phyloP scores from a whole-genome alignment of 2,329 filamentous ascomycete genomes.

The Microdochium nivale region DNA sequence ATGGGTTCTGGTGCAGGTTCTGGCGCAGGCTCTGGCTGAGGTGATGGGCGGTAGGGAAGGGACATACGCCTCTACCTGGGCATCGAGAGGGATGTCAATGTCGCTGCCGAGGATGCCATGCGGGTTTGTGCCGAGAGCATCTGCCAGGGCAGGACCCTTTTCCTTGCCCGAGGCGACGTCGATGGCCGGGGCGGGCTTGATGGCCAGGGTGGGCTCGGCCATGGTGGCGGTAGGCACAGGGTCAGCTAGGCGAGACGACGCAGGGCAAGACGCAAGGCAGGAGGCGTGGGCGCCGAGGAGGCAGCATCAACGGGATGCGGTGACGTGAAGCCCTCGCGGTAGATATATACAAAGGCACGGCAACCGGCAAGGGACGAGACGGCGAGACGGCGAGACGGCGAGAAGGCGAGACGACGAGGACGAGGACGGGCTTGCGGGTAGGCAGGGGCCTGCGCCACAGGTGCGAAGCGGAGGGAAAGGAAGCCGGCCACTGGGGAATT shows the following conservation, averaged over 20 bases:
- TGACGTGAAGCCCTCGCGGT: not conserved
- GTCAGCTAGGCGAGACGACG: not conserved
- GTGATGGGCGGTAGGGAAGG: not conserved
- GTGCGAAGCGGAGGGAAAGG: too few relatives aligned
- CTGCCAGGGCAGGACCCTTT: not conserved
- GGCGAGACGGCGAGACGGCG: too few relatives aligned
- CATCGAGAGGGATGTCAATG: conserved; percentile 5
- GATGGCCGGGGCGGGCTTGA: not conserved
- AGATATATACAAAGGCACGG: too few relatives aligned
- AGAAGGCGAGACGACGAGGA: too few relatives aligned
- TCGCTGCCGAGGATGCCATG: conserved; percentile 5
- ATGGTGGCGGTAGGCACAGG: not conserved
- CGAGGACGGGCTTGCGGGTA: too few relatives aligned
- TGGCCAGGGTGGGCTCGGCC: not conserved
- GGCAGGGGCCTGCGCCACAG: too few relatives aligned
- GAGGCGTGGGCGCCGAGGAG: not conserved
- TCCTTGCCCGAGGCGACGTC: not conserved
- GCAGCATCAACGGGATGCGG: not conserved
- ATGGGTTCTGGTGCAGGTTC: too few relatives aligned
- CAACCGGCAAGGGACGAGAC: too few relatives aligned
- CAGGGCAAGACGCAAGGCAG: not conserved
- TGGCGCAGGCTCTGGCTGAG: too few relatives aligned
- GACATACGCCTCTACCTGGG: conserved; percentile 9
- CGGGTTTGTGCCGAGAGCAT: not conserved
- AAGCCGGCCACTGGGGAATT: too few relatives aligned